Conservation (phyloP, 1,139 yeast genomes). For the Blastobotrys indianensis region DNA sequence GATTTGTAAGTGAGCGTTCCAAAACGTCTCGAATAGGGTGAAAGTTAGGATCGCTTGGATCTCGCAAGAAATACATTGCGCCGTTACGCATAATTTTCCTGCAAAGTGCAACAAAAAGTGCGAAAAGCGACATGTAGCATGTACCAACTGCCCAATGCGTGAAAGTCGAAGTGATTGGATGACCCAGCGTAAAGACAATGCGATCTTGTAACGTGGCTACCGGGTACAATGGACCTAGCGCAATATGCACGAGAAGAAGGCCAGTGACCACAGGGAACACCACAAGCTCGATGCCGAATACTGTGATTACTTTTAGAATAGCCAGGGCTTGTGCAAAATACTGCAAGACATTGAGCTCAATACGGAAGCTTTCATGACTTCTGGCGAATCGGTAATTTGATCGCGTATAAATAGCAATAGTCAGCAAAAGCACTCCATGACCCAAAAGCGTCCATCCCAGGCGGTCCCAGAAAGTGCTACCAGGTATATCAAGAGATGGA, state of each 20-base stretch:
- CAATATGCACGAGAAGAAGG: slow-evolving; percentile 55
- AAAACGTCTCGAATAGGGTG: slow-evolving; percentile 85
- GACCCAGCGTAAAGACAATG: slow-evolving; percentile 11
- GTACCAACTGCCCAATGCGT: slow-evolving; percentile 76
- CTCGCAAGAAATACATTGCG: slow-evolving; percentile 81
- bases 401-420: slow-evolving; percentile 18
- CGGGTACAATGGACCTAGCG: slow-evolving; percentile 39
- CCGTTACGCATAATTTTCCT: slow-evolving; percentile 81
- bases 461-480: slow-evolving; percentile 15
- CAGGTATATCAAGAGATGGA: slow-evolving; percentile 7
- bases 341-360: slow-evolving; percentile 19
- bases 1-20: slow-evolving; percentile 65
- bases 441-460: slow-evolving; percentile 20
- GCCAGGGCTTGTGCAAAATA: slow-evolving; percentile 37
- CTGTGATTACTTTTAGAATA: slow-evolving; percentile 65
- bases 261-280: slow-evolving; percentile 89
- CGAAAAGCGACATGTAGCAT: slow-evolving; percentile 78
- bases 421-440: slow-evolving; percentile 12
- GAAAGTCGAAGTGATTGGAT: slow-evolving; percentile 26
- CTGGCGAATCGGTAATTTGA: slow-evolving; percentile 19
- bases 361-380: slow-evolving; percentile 11
- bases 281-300: slow-evolving; percentile 73
- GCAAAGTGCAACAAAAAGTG: slow-evolving; percentile 79
- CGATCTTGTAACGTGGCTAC: slow-evolving; percentile 14
- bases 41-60: slow-evolving; percentile 91